Evolutionary conservation across 83 land plant genomes (phyloP).

Genomic region (Diphasiastrum complanatum): DNA sequence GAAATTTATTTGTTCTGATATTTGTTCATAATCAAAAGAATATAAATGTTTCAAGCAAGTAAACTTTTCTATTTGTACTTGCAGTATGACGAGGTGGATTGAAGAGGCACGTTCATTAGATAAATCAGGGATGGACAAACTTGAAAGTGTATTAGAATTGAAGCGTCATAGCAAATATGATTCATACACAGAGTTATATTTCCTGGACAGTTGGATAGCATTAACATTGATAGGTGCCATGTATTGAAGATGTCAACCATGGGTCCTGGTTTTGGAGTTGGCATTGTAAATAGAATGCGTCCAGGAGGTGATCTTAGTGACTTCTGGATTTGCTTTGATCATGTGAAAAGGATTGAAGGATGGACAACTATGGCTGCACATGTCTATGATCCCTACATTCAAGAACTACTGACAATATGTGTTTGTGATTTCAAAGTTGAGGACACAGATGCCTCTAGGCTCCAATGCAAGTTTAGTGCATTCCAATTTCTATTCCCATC

Average conservation of each 20-base stretch:
- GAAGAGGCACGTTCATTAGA: too few relatives aligned
- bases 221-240: background rate
- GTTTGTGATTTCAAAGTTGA: too few relatives aligned
- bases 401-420: background rate
- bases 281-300: background rate
- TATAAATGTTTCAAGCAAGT: too few relatives aligned
- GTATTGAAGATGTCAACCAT: background rate
- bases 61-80: too few relatives aligned
- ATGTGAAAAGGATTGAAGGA: background rate
- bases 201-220: background rate
- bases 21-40: too few relatives aligned
- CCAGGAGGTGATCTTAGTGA: background rate
- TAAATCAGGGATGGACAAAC: too few relatives aligned
- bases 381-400: background rate
- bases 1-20: too few relatives aligned
- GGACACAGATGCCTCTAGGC: too few relatives aligned
- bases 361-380: constrained; percentile 2
- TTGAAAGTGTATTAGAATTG: too few relatives aligned
- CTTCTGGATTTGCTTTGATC: background rate
- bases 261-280: background rate
- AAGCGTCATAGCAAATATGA: background rate
- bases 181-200: background rate
- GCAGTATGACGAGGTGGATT: too few relatives aligned
- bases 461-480: too few relatives aligned
- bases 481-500: too few relatives aligned